These are phyloP conservation scores for Acanthamoeba rhysodes DNA, from an alignment of 208 protist species.

Conservation along the genomic window DNA sequence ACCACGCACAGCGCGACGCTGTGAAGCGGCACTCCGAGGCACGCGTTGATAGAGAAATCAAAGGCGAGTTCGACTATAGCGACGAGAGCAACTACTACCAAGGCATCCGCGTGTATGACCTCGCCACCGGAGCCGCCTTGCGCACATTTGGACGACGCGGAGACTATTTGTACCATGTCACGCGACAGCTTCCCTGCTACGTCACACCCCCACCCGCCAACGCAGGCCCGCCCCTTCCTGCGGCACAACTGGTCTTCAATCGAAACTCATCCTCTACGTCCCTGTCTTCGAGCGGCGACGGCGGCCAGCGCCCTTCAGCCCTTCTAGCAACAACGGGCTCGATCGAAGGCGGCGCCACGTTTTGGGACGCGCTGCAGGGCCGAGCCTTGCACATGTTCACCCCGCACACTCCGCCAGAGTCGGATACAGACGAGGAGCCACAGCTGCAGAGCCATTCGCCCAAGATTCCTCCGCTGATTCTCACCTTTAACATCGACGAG, in stretches of 20 bases:
- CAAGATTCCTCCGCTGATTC: not conserved
- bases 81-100: conserved; percentile 29
- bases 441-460: not conserved
- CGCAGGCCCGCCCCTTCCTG: not conserved
- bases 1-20: not conserved
- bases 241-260: not conserved
- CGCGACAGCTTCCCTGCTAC: not conserved
- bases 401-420: not conserved
- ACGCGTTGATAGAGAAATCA: not conserved
- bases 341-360: conserved; percentile 3
- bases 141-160: not conserved
- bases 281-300: not conserved
- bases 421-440: not conserved
- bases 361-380: not conserved
- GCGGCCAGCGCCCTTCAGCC: not conserved
- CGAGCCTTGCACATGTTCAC: not conserved
- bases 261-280: not conserved
- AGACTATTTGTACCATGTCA: conserved; percentile 6
- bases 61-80: not conserved
- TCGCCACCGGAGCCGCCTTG: not conserved
- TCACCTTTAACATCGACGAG: conserved; percentile 20
- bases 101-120: conserved; percentile 21
- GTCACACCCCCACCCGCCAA: not conserved
- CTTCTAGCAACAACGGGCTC: not conserved
- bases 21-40: not conserved